Evolutionary conservation across 2,329 filamentous ascomycete species (phyloP), one percentile per base, ranked within the genome.

Genomic region (Epichloe scottii): DNA sequence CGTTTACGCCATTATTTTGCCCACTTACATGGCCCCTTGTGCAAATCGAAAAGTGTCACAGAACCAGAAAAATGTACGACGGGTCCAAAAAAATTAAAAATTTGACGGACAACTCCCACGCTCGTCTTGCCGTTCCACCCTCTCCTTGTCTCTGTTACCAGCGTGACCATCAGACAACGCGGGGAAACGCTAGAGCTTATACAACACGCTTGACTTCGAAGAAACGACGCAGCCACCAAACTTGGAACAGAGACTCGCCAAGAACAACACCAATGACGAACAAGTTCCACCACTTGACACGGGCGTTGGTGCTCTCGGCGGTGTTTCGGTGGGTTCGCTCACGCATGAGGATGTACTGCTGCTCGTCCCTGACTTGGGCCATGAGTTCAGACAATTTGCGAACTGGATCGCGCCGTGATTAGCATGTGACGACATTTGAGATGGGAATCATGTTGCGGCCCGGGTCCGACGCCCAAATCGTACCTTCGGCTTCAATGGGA

Each of bases 201-300:
- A 84, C 78, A 48, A 84, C 79, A 48, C 81, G 74, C 73, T 85
- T 82, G 62, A 86, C 82, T 82, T 96, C 90, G 66, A 96, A 96
- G 79, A 98, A 98, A 65, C 93, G 82, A 74, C 95, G 93, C 67
- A 98, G 71, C 90, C 93, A 98, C 91, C 93, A 98, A 58, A 98
- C 91, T 75, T 98, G 93, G 77, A 98, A 98, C 58, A 96, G 75
- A 54, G 89, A 93, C 75, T 97, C 89, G 62, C 86, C 89, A 58
- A 94, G 77, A 56, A 98, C 79, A 48, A 97, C 83, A 51, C 82
- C 79, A 57, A 98, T 82, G 71, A 98, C 90, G 71, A 97, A 97
- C 61, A 97, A 79, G 70, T 93, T 96, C 93, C 93, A 98, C 93
- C 93, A 98, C 77, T 98, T 98, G 67, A 98, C 93, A 59, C 93